Percentiles rank a stretch among this genome's conserved stretches.
phyloP scores from a whole-genome alignment of 176 grass and related monocot species.

The Saccharum officinarum region DNA sequence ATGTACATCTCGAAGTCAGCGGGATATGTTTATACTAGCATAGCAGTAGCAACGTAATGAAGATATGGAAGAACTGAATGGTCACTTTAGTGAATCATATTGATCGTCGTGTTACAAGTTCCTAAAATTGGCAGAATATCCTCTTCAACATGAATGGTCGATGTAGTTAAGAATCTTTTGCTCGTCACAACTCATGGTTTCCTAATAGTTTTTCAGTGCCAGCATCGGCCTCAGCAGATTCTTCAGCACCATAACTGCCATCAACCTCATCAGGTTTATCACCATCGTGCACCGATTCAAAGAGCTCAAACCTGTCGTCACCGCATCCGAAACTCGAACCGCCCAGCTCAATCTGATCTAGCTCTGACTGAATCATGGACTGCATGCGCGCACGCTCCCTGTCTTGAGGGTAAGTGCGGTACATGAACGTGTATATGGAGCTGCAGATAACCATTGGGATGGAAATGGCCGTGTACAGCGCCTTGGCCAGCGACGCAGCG shows the following conservation, averaged over 20 bases:
- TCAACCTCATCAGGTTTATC: slow-evolving; percentile 1
- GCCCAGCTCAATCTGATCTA: slow-evolving; percentile 56
- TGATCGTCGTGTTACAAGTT: background rate
- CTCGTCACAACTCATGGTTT: slow-evolving; percentile 32
- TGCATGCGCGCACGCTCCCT: slow-evolving; percentile 73
- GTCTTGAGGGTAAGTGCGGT: slow-evolving; percentile 66
- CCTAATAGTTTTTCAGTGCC: slow-evolving; percentile 47
- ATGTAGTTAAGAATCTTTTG: background rate
- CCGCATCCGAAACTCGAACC: background rate
- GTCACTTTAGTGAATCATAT: background rate
- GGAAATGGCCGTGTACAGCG: slow-evolving; percentile 64
- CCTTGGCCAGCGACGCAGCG: slow-evolving; percentile 80
- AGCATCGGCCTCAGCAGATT: slow-evolving; percentile 20
- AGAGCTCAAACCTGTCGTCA: slow-evolving; percentile 35
- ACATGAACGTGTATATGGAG: slow-evolving; percentile 71
- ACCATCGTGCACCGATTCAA: slow-evolving; percentile 15
- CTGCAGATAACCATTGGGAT: slow-evolving; percentile 60
- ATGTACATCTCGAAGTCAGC: background rate
- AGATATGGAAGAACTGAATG: background rate
- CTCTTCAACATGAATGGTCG: background rate
- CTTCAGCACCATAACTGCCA: background rate
- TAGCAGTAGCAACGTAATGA: background rate
- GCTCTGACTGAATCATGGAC: slow-evolving; percentile 46
- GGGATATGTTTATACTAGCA: background rate
- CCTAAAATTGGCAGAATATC: background rate